Evolutionary conservation across 1,284 basidiomycete genomes (phyloP), one percentile per base, ranked within the genome.

Genomic region (Rhodotorula sp.): DNA sequence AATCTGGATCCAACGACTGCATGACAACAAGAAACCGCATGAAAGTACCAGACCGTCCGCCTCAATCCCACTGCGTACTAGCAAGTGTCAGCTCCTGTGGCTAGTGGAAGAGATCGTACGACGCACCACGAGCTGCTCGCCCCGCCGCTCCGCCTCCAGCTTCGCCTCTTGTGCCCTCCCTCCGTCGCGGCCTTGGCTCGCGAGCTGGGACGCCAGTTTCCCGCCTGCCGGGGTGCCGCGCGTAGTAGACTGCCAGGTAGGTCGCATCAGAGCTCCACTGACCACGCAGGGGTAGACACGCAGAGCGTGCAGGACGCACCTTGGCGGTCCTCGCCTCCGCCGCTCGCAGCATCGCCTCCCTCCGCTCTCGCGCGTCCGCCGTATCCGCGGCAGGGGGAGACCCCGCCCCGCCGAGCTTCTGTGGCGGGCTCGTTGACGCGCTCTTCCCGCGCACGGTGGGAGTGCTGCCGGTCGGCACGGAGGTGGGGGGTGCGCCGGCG

Each of bases 51-150:
- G 0, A 7, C 27, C 15, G 39, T 12, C 27, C 22, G 9, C 8
- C 32, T 69, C 64, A 74, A 29, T 74, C 72, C 72, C 72, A 74
- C 72, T 74, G 61, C 8, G 25, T 7, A 22, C 22, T 1, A 7
- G 21, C 25, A 0, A 9, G 1, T n/a, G 59, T 61, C 62, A 65
- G 56, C 27, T 34, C 13, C 37, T 12, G 27, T n/a, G n/a, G 34
- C 19, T 25, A 44, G 15, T 5, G 9, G 5, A 29, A n/a, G 22
- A 29, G 22, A 10, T n/a, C 3, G 22, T 21, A 36, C 22, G 10
- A 46, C 54, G 27, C 44, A 70, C 67, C 61, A 65, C 71, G 41
- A 70, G 58, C 53, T 48, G 54, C 37, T 60, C 55, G 4, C 63
- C 68, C 29, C 62, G n/a, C 22, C 62, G 34, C 37, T 70, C 64